Base-by-base conservation (phyloP, 1,284 basidiomycete genomes). In the Porogramme epimiltina region DNA sequence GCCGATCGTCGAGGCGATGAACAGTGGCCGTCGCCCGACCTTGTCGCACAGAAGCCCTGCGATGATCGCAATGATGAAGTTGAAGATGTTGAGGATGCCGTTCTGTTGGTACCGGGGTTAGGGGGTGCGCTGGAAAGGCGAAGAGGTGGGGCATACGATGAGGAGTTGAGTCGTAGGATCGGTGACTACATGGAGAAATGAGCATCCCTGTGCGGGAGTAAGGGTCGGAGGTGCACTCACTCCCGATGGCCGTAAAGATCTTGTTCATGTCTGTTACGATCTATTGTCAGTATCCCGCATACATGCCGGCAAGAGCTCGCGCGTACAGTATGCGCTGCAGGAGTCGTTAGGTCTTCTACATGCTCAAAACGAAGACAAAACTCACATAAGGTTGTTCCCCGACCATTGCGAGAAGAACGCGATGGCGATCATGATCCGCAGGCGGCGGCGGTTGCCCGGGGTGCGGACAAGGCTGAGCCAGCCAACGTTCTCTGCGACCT, bases 361-460 rank as follows among this genome's bases (percentile, higher is more conserved):
- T n/a, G n/a, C n/a, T n/a, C n/a, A n/a, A n/a, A n/a, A n/a, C 0
- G 22, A 5, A 13, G 2, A 1, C 3, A 41, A 47, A 6, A 59
- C 68, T 58, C 45, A 78, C 67, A 83, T 77, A 28, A 87, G 72
- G 61, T 84, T 84, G 58, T 85, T 85, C 0, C 82, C 82, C 31
- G 79, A 81, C 80, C 82, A 85, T 59, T 85, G 83, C 2, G 81
- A 82, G 73, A 85, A 84, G 69, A 84, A 74, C 3, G 78, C 81
- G 36, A 84, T 72, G 0, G 80, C 81, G 38, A 84, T 59, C 63
- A 84, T 79, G 51, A 84, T 77, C 28, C 77, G 65, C 62, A 83
- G 70, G 16, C 82, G 75, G 48, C 70, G 74, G 39, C 75, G 73
- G 66, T 86, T 85, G 2, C 82, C 83, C 4, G 70, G 72, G 3